A percentile compares a stretch with the other conserved stretches of the same genome.
phyloP scores from a whole-genome alignment of 345 rosid species.

The Cardamine resedifolia region DNA sequence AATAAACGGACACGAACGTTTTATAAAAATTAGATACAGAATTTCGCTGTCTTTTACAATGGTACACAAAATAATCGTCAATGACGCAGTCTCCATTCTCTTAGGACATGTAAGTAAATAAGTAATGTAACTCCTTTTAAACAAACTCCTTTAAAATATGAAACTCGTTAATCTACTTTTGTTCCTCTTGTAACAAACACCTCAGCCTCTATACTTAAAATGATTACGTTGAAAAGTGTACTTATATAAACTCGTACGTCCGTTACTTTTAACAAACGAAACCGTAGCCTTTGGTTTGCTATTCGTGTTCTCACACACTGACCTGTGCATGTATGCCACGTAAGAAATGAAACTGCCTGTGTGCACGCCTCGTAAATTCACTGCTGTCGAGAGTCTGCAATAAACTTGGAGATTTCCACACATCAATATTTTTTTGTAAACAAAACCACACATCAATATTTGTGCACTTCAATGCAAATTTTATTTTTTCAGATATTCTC shows the following conservation, averaged over 20 bases:
- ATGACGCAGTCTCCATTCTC: not conserved
- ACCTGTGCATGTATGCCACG: constrained; percentile 35
- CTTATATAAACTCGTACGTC: not conserved
- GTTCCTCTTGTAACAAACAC: not conserved
- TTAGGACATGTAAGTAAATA: too few species aligned
- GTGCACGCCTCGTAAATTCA: constrained; percentile 21
- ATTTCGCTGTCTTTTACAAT: not conserved
- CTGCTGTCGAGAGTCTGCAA: constrained; percentile 9
- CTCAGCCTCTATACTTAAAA: not conserved
- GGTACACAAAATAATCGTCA: constrained; percentile 5
- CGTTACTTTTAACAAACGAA: not conserved
- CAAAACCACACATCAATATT: not conserved
- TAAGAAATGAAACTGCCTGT: not conserved
- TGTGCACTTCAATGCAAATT: constrained; percentile 9
- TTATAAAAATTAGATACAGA: not conserved
- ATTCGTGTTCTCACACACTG: constrained; percentile 13
- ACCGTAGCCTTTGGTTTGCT: not conserved
- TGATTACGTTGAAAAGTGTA: not conserved
- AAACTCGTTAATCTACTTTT: not conserved
- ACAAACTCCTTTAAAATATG: not conserved
- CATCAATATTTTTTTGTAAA: too few species aligned
- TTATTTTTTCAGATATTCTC: constrained; percentile 22
- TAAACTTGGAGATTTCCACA: constrained; percentile 30
- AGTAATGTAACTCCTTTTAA: not conserved
- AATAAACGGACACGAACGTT: constrained; percentile 3